A percentile compares a stretch with the other conserved stretches of the same genome.
Evolutionary conservation across 352 stramenopile genomes (phyloP).

Genomic region (Phytophthora quininea): DNA sequence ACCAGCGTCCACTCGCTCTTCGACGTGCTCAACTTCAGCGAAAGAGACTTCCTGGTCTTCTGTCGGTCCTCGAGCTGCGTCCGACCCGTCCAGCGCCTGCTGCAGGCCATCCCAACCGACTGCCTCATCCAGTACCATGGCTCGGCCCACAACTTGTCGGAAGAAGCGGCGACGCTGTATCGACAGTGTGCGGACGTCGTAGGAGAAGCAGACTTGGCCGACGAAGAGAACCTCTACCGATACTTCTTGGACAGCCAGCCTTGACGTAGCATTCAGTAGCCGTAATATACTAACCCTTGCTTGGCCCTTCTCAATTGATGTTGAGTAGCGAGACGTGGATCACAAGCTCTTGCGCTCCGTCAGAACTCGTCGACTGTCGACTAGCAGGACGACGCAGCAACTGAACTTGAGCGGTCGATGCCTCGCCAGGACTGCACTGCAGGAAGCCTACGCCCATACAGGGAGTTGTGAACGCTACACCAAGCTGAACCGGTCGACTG

Average conservation of each 20-base stretch:
- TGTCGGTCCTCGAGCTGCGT: constrained; percentile 27
- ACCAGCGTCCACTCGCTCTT: too few species aligned
- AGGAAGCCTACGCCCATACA: constrained; percentile 72
- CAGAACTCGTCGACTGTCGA: neutral
- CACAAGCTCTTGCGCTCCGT: constrained; percentile 14
- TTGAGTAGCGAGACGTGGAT: constrained; percentile 37
- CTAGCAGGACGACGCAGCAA: constrained; percentile 45
- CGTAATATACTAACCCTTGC: too few species aligned
- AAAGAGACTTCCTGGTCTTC: constrained; percentile 22
- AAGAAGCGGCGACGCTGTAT: constrained; percentile 12
- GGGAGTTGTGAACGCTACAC: constrained; percentile 65
- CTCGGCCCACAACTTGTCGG: constrained; percentile 18
- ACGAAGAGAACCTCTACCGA: constrained; percentile 20
- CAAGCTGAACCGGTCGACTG: constrained; percentile 41
- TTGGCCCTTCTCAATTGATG: constrained; percentile 1
- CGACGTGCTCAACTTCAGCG: too few species aligned
- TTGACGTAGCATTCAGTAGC: neutral
- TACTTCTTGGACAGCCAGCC: constrained; percentile 19
- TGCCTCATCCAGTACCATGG: constrained; percentile 26
- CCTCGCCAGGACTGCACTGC: constrained; percentile 20
- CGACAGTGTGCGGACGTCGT: constrained; percentile 12
- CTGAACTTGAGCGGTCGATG: constrained; percentile 44
- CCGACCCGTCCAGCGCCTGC: constrained; percentile 20
- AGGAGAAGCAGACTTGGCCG: constrained; percentile 13
- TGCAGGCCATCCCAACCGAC: constrained; percentile 17